Percentiles rank a stretch among this genome's conserved stretches.
Conservation (phyloP, 164 flowering plant genomes). For the Magnolia kwangsiensis region DNA sequence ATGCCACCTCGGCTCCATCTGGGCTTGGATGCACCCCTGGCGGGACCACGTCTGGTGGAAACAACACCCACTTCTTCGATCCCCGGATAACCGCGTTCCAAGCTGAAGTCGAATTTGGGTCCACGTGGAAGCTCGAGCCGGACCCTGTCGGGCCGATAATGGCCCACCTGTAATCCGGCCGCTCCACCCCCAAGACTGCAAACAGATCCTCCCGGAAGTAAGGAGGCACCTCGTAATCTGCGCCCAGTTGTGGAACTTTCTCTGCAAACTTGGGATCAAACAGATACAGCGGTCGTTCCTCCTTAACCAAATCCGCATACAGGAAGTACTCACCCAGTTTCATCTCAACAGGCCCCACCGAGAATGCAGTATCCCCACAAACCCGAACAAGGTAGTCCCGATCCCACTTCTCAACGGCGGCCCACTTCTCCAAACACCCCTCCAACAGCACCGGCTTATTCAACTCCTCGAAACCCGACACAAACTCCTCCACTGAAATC, state of each 20-base stretch:
- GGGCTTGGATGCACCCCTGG: slow-evolving; percentile 99
- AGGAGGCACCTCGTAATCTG: slow-evolving; percentile 75
- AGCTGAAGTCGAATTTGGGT: slow-evolving; percentile 98
- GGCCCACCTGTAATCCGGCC: slow-evolving; percentile 94
- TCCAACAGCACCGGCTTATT: slow-evolving; percentile 90
- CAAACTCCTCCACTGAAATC: slow-evolving; percentile 79
- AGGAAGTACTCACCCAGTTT: slow-evolving; percentile 66
- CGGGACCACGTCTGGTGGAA: slow-evolving; percentile 89
- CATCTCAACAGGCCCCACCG: slow-evolving; percentile 93
- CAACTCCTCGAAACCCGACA: slow-evolving; percentile 67
- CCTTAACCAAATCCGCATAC: slow-evolving; percentile 75
- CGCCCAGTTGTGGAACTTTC: slow-evolving; percentile 69
- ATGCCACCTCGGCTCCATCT: slow-evolving; percentile 97
- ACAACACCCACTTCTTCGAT: slow-evolving; percentile 93
- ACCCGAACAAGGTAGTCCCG: slow-evolving; percentile 57
- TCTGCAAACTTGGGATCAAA: slow-evolving; percentile 92
- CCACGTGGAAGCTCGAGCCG: slow-evolving; percentile 88
- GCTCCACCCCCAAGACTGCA: slow-evolving; percentile 74
- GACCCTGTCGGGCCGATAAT: slow-evolving; percentile 91
- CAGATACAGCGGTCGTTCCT: slow-evolving; percentile 90
- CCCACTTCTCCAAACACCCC: slow-evolving; percentile 86
- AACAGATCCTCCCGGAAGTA: slow-evolving; percentile 90
- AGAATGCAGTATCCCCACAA: slow-evolving; percentile 57
- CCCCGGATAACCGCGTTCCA: slow-evolving; percentile 97
- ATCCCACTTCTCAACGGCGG: slow-evolving; percentile 74